Base-by-base conservation (phyloP, 1,284 basidiomycete species). In the Heterobasidion irregulare region DNA sequence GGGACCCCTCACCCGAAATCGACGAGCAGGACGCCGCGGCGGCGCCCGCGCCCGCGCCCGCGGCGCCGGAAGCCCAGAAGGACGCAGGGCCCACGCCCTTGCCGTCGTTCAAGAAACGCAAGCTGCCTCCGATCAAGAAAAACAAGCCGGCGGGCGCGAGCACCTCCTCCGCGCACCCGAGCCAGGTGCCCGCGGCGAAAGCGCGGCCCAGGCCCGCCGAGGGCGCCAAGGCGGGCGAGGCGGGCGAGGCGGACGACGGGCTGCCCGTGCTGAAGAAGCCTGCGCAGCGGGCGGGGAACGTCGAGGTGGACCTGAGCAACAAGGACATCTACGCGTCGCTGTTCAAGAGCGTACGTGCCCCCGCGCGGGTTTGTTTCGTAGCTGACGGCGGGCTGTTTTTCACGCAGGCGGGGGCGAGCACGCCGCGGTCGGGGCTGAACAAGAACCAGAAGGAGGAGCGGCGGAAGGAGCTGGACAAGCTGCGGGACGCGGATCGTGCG, bases 81-180 rank as follows among this genome's bases (percentile, higher is more conserved):
- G 60, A 64, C 1, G 52, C 58, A 35, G 54, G 64, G 33, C 56
- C 70, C 15, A 61, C 66, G 12, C 67, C 70, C 13, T 53, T 61
- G 36, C 59, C 59, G 47, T 57, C 56, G 12, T 61, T 61, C 7
- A 84, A 83, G 71, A 85, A 84, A 62, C 76, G 73, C 52, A 88
- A 86, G 63, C 72, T 87, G 12, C 87, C 87, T 2, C 72, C 79
- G 8, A 89, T 89, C 59, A 89, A 81, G 73, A 89, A 89, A 70
- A 85, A 77, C 63, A 89, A 87, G 65, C 60, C 66, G 5, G 57
- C 67, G 1, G 60, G 66, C 8, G 57, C 69, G 34, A 58, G 64
- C 0, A 60, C 67, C 8, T 58, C 66, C 36, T 59, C 66, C 0
- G 63, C 74, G 1, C 62, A 70, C 7, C 64, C 64, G 6, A 41